Conservation (phyloP, 1,284 basidiomycete species). For the Moesziomyces parantarcticus region DNA sequence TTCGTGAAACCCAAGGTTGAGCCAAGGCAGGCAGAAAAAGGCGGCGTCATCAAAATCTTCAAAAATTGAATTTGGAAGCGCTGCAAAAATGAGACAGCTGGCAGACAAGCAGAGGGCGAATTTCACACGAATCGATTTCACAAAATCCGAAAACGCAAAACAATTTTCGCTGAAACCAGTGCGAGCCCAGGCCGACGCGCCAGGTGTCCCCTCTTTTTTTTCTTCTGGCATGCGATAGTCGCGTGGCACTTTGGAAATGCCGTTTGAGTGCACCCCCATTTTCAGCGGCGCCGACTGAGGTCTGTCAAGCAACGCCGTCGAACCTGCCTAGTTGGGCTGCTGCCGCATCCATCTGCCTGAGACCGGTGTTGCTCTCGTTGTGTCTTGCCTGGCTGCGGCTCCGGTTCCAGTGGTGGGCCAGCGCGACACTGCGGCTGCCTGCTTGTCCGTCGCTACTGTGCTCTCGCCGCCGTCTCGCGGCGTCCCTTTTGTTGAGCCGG, state of each 20-base stretch:
- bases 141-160: background rate
- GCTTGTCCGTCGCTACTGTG: background rate
- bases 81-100: background rate
- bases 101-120: background rate
- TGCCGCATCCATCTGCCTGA: constrained; percentile 6
- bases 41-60: background rate
- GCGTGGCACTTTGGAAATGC: constrained; percentile 4
- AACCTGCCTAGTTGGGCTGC: constrained; percentile 4
- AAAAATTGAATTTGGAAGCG: background rate
- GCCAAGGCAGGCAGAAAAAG: background rate
- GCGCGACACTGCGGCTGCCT: background rate
- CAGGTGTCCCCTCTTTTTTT: constrained; percentile 14
- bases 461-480: background rate
- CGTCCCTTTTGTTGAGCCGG: background rate
- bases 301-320: constrained; percentile 1
- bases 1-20: constrained; percentile 1
- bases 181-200: constrained; percentile 2
- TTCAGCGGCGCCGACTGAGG: constrained; percentile 2
- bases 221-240: background rate
- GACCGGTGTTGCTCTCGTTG: background rate
- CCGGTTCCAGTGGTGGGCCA: constrained; percentile 7
- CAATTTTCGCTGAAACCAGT: background rate
- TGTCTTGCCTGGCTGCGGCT: constrained; percentile 2
- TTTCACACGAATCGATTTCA: background rate
- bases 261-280: constrained; percentile 2